Base-by-base conservation (phyloP, 306 rosid genomes). In the Vigna radiata region DNA sequence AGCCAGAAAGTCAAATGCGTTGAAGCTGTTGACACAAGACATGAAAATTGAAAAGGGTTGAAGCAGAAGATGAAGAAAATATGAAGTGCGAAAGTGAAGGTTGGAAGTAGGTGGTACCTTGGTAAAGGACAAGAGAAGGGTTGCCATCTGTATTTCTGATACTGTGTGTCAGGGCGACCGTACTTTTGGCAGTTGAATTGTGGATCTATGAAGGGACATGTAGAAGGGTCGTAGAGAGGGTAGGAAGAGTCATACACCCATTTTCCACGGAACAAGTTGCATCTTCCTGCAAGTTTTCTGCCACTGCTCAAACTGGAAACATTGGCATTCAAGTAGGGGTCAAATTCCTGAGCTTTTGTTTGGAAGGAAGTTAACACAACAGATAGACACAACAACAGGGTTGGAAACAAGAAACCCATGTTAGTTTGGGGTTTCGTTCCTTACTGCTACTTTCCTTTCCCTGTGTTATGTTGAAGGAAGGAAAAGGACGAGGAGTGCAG, bases 171-270 rank as follows among this genome's bases (percentile, higher is more conserved):
- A 7, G 92, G 96, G 0, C 99, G 89, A 61, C 96, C 97, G n/a
- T 86, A 88, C 82, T 92, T 92, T 9, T 90, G 90, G 83, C 99
- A 95, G 82, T 92, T 70, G 85, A 95, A 95, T 70, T 95, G 92
- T 52, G 93, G 87, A 89, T 95, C 97, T 82, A 95, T 53, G 85
- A 95, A 95, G 79, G 96, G 99, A 63, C 99, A 95, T 1, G 88
- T 61, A 33, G 91, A 85, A 21, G 94, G 80, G 56, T 87, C 72
- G 55, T 92, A 95, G 53, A 86, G 94, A 83, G 99, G 96, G 50
- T 95, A 89, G 0, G 93, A 85, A 81, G 92, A 33, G 55, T 95
- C 99, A 74, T 86, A 90, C 0, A 89, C 97, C 99, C 99, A 95
- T 59, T 81, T 77, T 0, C 99, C 99, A 1, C 54, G 73, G 43